phyloP scores from a whole-genome alignment of 352 stramenopile genomes.

The Globisporangium lucens region DNA sequence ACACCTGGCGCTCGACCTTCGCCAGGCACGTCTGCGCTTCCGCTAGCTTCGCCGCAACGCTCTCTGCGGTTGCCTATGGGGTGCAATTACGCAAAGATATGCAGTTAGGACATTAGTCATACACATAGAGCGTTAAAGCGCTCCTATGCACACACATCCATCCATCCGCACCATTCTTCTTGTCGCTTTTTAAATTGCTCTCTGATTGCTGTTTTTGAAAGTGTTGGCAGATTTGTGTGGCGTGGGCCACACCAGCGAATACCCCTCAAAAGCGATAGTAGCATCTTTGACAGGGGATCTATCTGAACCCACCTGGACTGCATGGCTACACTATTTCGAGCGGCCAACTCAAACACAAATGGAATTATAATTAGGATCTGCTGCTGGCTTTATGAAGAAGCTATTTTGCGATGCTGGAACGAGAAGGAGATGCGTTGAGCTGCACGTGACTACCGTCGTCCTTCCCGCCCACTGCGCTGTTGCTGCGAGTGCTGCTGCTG shows the following conservation, averaged over 20 bases:
- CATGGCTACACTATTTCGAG: constrained; percentile 9
- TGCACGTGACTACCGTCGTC: background rate
- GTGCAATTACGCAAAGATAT: background rate
- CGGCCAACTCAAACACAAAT: background rate
- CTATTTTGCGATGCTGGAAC: background rate
- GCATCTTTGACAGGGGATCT: background rate
- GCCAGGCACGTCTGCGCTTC: constrained; percentile 13
- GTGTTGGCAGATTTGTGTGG: background rate
- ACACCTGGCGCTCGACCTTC: constrained; percentile 14
- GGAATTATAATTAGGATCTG: background rate
- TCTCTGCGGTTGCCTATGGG: constrained; percentile 2
- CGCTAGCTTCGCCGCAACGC: constrained; percentile 7
- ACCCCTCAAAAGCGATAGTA: background rate
- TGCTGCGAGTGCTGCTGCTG: background rate
- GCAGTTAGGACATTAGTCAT: background rate
- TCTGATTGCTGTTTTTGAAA: background rate
- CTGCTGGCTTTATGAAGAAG: background rate
- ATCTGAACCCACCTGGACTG: background rate
- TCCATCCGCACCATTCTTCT: constrained; percentile 4
- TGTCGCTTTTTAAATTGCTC: background rate
- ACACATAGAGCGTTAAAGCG: background rate
- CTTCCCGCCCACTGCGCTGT: background rate
- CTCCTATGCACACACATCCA: background rate
- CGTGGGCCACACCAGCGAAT: background rate
- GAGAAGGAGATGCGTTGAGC: background rate